These are phyloP conservation scores for Aspergillus terreus DNA, from an alignment of 2,329 filamentous ascomycete genomes.

Conservation along the genomic window DNA sequence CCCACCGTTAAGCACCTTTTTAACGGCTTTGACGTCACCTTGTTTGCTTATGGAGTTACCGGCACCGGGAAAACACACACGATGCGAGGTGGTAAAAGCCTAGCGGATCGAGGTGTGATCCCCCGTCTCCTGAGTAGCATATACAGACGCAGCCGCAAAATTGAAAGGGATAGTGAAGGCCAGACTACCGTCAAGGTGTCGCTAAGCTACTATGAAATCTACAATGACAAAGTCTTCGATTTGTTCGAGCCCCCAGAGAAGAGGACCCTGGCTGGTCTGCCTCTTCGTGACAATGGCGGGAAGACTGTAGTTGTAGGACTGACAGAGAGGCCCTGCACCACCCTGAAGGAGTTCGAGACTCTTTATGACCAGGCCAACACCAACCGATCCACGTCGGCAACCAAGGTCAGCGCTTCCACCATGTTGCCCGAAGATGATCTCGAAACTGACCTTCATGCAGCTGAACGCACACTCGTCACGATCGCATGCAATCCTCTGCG, in stretches of 20 bases:
- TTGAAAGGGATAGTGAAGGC: constrained; percentile 71
- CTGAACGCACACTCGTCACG: constrained; percentile 87
- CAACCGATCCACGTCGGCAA: constrained; percentile 83
- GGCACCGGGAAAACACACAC: constrained; percentile 95
- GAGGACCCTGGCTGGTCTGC: constrained; percentile 74
- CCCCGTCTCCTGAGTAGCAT: constrained; percentile 80
- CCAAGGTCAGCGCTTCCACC: constrained; percentile 55
- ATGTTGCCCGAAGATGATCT: constrained; percentile 3
- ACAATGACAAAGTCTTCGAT: constrained; percentile 93
- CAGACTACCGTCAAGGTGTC: constrained; percentile 68
- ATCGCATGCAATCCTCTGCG: constrained; percentile 85
- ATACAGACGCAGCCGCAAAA: constrained; percentile 80
- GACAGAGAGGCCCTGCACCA: constrained; percentile 75
- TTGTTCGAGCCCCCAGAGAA: constrained; percentile 85
- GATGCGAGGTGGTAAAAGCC: constrained; percentile 84
- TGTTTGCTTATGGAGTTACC: constrained; percentile 91
- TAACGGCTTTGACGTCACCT: constrained; percentile 74
- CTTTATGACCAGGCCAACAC: constrained; percentile 89
- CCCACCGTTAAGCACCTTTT: constrained; percentile 91
- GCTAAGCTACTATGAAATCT: constrained; percentile 93
- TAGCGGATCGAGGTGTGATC: constrained; percentile 83
- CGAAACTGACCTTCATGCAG: constrained; percentile 29
- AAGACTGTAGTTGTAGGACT: constrained; percentile 85
- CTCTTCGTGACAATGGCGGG: constrained; percentile 78
- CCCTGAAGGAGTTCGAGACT: constrained; percentile 83